These are phyloP conservation scores for Tylopilus orsonianus DNA, from an alignment of 1,284 basidiomycete species.

Conservation along the genomic window DNA sequence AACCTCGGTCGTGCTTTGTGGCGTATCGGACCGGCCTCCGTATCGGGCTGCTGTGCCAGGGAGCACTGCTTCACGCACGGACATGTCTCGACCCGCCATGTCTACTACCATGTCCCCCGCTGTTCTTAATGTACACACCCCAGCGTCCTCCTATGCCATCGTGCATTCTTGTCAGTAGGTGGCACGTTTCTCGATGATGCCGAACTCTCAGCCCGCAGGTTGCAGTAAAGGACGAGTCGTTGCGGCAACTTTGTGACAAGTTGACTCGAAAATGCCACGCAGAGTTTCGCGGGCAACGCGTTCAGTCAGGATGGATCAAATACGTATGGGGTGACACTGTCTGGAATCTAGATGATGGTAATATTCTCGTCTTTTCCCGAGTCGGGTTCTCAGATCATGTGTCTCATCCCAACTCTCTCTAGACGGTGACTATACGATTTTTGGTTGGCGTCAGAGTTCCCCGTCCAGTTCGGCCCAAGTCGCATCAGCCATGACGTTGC, in stretches of 20 bases:
- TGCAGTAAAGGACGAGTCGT: constrained; percentile 63
- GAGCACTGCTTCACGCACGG: too few relatives aligned
- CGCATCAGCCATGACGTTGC: constrained; percentile 41
- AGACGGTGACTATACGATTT: constrained; percentile 82
- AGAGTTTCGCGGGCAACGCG: constrained; percentile 54
- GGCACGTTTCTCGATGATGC: background rate
- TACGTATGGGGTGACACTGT: constrained; percentile 71
- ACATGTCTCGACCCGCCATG: background rate
- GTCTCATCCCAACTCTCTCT: background rate
- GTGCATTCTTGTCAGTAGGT: constrained; percentile 63
- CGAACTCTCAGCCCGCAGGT: constrained; percentile 8
- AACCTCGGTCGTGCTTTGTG: too few relatives aligned
- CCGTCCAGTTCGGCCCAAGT: constrained; percentile 27
- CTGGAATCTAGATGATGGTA: constrained; percentile 82
- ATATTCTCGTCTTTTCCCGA: background rate
- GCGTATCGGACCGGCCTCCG: too few relatives aligned
- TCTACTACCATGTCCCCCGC: constrained; percentile 27
- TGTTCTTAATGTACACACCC: constrained; percentile 72
- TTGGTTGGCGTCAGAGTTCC: constrained; percentile 62
- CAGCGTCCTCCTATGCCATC: constrained; percentile 67
- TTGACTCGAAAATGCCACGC: constrained; percentile 61
- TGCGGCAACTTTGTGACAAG: constrained; percentile 63
- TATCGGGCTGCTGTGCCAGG: too few relatives aligned
- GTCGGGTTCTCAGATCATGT: background rate
- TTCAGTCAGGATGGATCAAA: constrained; percentile 77